These are phyloP conservation scores for Fremontodendron californicum DNA, from an alignment of 345 rosid species.

Conservation along the genomic window DNA sequence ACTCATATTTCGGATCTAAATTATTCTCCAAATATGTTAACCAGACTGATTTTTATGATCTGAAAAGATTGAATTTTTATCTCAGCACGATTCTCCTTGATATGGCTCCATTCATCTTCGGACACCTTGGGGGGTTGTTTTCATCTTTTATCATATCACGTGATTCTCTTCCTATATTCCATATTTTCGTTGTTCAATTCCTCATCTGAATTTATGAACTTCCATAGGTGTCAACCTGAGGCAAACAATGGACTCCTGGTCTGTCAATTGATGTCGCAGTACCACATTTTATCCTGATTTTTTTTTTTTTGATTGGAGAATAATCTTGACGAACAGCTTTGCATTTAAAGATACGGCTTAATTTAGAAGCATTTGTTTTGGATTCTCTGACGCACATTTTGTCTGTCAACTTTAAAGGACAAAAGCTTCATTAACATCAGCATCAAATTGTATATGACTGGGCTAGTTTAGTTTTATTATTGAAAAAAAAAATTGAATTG, in stretches of 20 bases:
- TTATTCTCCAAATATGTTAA: slow-evolving; percentile 9
- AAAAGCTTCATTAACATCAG: background rate
- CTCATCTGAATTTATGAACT: background rate
- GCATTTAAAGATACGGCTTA: background rate
- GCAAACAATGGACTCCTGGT: background rate
- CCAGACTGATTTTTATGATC: background rate
- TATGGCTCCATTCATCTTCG: background rate
- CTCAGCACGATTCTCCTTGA: slow-evolving; percentile 16
- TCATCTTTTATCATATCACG: slow-evolving; percentile 5
- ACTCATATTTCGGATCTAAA: background rate
- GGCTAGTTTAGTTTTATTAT: too few species aligned
- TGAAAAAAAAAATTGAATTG: too few species aligned
- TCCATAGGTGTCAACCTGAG: background rate
- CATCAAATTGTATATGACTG: background rate
- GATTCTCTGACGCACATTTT: background rate
- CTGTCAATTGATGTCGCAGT: background rate
- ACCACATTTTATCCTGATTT: background rate
- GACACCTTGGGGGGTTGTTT: background rate
- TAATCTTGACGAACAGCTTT: background rate
- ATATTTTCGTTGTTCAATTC: background rate
- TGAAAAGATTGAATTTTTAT: slow-evolving; percentile 11
- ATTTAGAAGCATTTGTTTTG: background rate
- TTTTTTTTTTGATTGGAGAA: background rate
- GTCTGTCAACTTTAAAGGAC: background rate
- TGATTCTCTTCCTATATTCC: slow-evolving; percentile 1